Evolutionary conservation across 345 rosid genomes (phyloP), one percentile per base, ranked within the genome.

Genomic region (Sisymbrium altissimum): DNA sequence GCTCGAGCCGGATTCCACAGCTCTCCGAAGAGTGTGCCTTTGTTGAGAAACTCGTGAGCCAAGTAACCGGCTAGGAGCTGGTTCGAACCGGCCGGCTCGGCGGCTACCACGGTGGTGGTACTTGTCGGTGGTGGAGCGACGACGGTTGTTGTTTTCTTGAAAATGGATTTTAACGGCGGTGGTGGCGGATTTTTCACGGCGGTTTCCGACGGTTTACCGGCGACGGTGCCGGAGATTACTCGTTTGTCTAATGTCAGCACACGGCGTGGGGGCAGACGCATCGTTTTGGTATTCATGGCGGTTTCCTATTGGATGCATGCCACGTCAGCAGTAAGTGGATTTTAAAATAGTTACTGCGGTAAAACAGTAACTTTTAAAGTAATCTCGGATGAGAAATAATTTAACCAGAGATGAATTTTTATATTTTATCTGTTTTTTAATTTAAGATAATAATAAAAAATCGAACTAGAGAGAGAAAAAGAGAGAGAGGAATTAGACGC

Each of bases 221-320:
- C 53, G 38, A 59, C 57, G 48, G 76, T 15, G 79, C 79, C 81
- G 70, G 79, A 63, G 27, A 76, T 76, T 21, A 82, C 92, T 79
- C 85, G 85, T 81, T 89, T 92, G 48, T 77, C 82, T 60, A 90
- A 73, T 71, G 88, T 83, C 79, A 84, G 75, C 55, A 82, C 83
- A 56, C 92, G 95, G 52, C 93, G 88, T 62, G 97, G 86, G 30
- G 91, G 92, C 21, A 87, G 86, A 64, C 98, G 97, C 98, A 93
- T 93, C 84, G 87, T 82, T 82, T 85, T 81, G 82, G 91, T 85
- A 70, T 81, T 84, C 87, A 83, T 87, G 40, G 50, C 57, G 61
- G 6, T 36, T 49, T 59, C 14, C 55, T 71, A 68, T 41, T 55
- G 23, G 71, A 76, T 81, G 81, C 89, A 84, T 85, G 88, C 96